Evolutionary conservation across 106 monocot species (phyloP), one percentile per base, ranked within the genome.

Genomic region (Vanilla planifolia): DNA sequence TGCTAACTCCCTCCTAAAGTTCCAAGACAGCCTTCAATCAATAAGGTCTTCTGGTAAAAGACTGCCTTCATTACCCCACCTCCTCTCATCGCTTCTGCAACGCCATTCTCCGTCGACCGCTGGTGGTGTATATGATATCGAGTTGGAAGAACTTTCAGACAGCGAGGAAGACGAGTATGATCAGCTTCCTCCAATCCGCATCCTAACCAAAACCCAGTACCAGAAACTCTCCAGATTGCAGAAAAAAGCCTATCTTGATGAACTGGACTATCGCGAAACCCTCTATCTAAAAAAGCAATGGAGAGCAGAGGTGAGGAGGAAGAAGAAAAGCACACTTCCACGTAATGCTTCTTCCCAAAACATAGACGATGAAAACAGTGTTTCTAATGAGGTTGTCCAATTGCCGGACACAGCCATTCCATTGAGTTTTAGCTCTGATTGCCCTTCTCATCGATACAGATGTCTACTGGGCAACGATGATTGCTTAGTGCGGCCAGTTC

Each of bases 231-330:
- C 95, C 0, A 76, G 75, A 57, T 52, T 55, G 53, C 95, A 96
- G 76, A 90, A 74, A 64, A 72, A 74, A 8, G 84, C 77, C 29
- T 96, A 96, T 73, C 81, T 96, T 51, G 87, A 86, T 69, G 95
- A 96, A 66, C 63, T 96, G 61, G 83, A 96, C 8, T 96, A 87
- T 51, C 83, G 95, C 58, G 95, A 91, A 43, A 91, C 79, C n/a
- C 47, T 96, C 22, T 91, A 73, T 77, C 45, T 96, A 46, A 96
- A 87, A 71, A 96, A 87, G 67, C 87, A 91, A 55, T 69, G 75
- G 74, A 96, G 77, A 62, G 81, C 75, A 61, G 81, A 87, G 59
- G n/a, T 83, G 43, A 66, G 41, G 64, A 83, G 71, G 43, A 66
- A 46, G 16, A 89, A 70, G 51, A 67, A 70, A 55, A 66, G 61